Base-by-base conservation (phyloP, 2,329 filamentous ascomycete species). In the Talaromyces sp. region DNA sequence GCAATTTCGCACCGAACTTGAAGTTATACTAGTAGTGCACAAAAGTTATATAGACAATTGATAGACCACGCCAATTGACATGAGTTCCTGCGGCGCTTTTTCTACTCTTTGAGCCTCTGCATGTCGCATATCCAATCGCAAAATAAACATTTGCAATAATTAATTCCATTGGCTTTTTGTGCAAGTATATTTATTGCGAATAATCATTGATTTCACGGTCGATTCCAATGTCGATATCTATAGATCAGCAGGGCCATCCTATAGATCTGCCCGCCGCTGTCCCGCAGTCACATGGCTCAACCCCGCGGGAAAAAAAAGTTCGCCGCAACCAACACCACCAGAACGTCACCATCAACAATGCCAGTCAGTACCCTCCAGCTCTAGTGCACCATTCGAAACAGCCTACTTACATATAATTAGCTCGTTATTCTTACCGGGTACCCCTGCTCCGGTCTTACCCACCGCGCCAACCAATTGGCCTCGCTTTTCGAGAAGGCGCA, bases 371-470 rank as follows among this genome's bases (percentile, higher is more conserved):
- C n/a, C 3, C 11, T 47, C 46, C 13, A 8, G 37, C 9, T 17
- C n/a, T n/a, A n/a, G n/a, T n/a, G n/a, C 6, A 17, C 7, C 6
- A 10, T 7, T 9, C 7, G 17, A 4, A 4, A 40, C 10, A 29
- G 1, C 16, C 6, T 32, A 3, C 22, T 22, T 39, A 49, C 22
- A 51, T 9, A 2, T 2, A 0, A 8, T 7, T 64, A 86, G 83
- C 80, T 86, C 64, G 78, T 86, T 54, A 76, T 85, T 52, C 74
- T 86, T 55, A 85, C 83, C 57, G 84, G 84, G 58, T 86, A 82
- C 66, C 85, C 85, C 44, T 84, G 80, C 58, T 82, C 83, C 62
- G 85, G 85, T 63, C 85, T 87, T 62, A 85, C 82, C 11, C 75
- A 84, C 63, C 82, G 85, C 65, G 80, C 82, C 56, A 68, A 74